These are phyloP conservation scores for Sugiyamaella novakii DNA, from an alignment of 1,139 yeast species.

Conservation along the genomic window DNA sequence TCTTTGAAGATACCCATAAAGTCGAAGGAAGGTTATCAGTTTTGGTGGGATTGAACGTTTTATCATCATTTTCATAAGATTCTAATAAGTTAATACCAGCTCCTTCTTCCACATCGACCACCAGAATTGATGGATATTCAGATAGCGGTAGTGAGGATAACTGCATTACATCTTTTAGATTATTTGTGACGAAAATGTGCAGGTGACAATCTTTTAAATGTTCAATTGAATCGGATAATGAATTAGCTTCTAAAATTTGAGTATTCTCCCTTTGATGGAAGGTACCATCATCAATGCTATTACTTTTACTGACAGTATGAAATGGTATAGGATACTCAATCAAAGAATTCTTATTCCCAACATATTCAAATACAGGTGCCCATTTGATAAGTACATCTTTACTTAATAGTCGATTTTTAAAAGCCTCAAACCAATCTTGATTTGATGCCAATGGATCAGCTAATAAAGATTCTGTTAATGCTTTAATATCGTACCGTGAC, in stretches of 20 bases:
- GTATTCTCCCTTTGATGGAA: constrained; percentile 22
- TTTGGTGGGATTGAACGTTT: constrained; percentile 10
- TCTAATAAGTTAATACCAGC: constrained; percentile 17
- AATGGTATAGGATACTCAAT: constrained; percentile 43
- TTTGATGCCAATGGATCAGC: constrained; percentile 44
- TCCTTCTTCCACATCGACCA: constrained; percentile 30
- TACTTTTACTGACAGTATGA: constrained; percentile 6
- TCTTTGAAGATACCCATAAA: constrained; percentile 29
- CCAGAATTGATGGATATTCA: constrained; percentile 28
- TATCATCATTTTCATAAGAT: constrained; percentile 13
- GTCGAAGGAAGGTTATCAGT: constrained; percentile 15
- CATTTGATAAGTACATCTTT: constrained; percentile 41
- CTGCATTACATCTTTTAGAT: constrained; percentile 25
- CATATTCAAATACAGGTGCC: constrained; percentile 37
- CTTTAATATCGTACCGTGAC: constrained; percentile 34
- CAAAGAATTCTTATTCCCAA: constrained; percentile 42
- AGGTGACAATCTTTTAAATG: constrained; percentile 39
- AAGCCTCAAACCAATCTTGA: constrained; percentile 38
- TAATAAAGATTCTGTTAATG: constrained; percentile 39
- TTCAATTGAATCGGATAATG: constrained; percentile 38
- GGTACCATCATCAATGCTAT: constrained; percentile 21
- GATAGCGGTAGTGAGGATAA: not conserved
- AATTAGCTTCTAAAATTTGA: constrained; percentile 40
- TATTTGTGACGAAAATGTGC: constrained; percentile 33
- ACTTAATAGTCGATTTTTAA: constrained; percentile 37